Percentiles rank a stretch among this genome's conserved stretches.
These are phyloP conservation scores for Monosporascus sp. DNA, from an alignment of 2,329 filamentous ascomycete species.

Conservation along the genomic window DNA sequence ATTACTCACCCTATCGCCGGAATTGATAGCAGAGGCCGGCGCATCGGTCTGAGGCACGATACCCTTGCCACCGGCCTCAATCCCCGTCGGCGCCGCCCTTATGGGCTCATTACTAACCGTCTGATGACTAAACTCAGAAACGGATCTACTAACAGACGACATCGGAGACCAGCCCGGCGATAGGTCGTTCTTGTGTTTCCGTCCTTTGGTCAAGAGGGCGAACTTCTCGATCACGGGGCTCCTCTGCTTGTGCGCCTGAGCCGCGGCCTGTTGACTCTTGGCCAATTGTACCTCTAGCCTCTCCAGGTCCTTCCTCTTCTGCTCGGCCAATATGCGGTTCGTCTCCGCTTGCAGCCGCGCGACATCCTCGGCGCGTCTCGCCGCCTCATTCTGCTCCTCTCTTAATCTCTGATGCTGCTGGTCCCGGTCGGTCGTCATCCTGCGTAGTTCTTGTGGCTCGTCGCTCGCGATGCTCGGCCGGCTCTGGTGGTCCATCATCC, in stretches of 20 bases:
- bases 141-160: constrained; percentile 23
- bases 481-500: constrained; percentile 13
- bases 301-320: constrained; percentile 43
- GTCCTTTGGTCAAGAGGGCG: constrained; percentile 36
- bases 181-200: constrained; percentile 32
- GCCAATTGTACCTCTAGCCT: constrained; percentile 39
- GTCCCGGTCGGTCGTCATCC: constrained; percentile 13
- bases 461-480: constrained; percentile 12
- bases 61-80: constrained; percentile 40
- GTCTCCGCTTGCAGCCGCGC: constrained; percentile 42
- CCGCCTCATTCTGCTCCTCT: constrained; percentile 19
- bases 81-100: constrained; percentile 24
- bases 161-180: constrained; percentile 28
- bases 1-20: constrained; percentile 65
- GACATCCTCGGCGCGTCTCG: constrained; percentile 31
- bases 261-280: constrained; percentile 23
- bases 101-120: constrained; percentile 11
- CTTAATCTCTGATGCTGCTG: constrained; percentile 11
- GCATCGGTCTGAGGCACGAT: constrained; percentile 59
- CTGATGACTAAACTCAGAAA: constrained; percentile 22
- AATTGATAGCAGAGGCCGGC: constrained; percentile 74
- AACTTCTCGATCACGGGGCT: constrained; percentile 45
- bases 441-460: constrained; percentile 12
- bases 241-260: constrained; percentile 24
- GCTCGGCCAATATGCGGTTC: constrained; percentile 42